Conservation (phyloP, 2,329 filamentous ascomycete genomes). For the Plectosphaerella sp. region DNA sequence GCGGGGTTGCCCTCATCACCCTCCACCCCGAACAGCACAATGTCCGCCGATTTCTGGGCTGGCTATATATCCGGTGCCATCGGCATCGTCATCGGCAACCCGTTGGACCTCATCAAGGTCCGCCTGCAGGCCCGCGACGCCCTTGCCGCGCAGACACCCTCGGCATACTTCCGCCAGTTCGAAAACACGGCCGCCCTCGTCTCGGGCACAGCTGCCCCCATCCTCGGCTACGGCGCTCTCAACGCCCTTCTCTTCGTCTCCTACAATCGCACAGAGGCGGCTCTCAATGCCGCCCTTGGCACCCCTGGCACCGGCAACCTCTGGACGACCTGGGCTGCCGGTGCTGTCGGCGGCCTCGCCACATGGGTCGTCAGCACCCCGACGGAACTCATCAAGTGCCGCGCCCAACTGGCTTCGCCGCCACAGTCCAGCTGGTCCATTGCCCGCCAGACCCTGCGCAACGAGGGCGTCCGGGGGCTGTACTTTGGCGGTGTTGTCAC, state of each 20-base stretch:
- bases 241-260: constrained; percentile 87
- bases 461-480: constrained; percentile 61
- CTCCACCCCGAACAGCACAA: constrained; percentile 25
- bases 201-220: constrained; percentile 74
- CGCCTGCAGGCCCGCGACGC: constrained; percentile 62
- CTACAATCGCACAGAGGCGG: constrained; percentile 77
- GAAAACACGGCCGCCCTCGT: constrained; percentile 35
- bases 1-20: neutral
- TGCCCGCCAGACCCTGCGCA: constrained; percentile 53
- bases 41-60: constrained; percentile 91
- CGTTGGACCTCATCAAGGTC: constrained; percentile 57
- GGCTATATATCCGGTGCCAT: constrained; percentile 84
- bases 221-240: constrained; percentile 84
- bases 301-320: constrained; percentile 38
- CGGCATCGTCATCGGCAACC: constrained; percentile 44
- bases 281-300: constrained; percentile 42
- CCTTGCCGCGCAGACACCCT: constrained; percentile 8
- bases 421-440: constrained; percentile 58
- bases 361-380: constrained; percentile 84
- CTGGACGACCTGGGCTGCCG: constrained; percentile 71
- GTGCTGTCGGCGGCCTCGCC: constrained; percentile 75
- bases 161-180: constrained; percentile 24
- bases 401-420: constrained; percentile 62
- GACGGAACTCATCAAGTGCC: constrained; percentile 87
- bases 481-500: constrained; percentile 82